Conservation (phyloP, 208 protist species). For the Plasmodiophora brassicae region DNA sequence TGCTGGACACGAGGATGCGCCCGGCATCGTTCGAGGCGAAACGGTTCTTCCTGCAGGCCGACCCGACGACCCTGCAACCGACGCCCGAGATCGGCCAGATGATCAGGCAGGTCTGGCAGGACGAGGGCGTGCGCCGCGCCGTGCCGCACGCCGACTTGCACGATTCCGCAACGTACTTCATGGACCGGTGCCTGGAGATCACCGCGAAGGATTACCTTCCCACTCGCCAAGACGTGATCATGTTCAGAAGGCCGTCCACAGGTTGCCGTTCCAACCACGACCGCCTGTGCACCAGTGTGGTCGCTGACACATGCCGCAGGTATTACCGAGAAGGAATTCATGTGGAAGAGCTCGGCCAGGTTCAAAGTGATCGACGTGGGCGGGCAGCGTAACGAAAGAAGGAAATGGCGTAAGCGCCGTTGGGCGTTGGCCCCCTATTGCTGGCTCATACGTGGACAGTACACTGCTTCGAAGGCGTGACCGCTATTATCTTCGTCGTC, state of each 20-base stretch:
- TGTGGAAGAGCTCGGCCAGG: not conserved
- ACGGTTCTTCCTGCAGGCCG: not conserved
- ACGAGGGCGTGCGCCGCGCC: not conserved
- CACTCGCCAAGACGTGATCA: slow-evolving; percentile 11
- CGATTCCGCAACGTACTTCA: slow-evolving; percentile 33
- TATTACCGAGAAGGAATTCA: slow-evolving; percentile 22
- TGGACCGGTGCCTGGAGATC: slow-evolving; percentile 21
- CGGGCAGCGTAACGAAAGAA: slow-evolving; percentile 46
- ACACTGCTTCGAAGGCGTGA: slow-evolving; percentile 72
- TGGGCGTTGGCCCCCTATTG: no score
- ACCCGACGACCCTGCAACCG: not conserved
- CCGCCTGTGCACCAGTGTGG: not conserved
- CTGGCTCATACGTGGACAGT: no score
- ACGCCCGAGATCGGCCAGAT: no score
- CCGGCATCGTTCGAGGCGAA: not conserved
- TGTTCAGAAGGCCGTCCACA: not conserved
- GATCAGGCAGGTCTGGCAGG: slow-evolving; percentile 28
- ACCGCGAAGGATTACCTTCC: not conserved
- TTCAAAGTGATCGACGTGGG: slow-evolving; percentile 49
- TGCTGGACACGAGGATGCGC: not conserved
- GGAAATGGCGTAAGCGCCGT: no score
- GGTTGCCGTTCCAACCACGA: not conserved
- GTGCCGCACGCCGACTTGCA: not conserved
- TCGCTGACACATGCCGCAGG: not conserved
- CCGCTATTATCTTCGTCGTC: slow-evolving; percentile 65